Conservation (phyloP, 164 flowering plant species). For the Vitis amurensis region DNA sequence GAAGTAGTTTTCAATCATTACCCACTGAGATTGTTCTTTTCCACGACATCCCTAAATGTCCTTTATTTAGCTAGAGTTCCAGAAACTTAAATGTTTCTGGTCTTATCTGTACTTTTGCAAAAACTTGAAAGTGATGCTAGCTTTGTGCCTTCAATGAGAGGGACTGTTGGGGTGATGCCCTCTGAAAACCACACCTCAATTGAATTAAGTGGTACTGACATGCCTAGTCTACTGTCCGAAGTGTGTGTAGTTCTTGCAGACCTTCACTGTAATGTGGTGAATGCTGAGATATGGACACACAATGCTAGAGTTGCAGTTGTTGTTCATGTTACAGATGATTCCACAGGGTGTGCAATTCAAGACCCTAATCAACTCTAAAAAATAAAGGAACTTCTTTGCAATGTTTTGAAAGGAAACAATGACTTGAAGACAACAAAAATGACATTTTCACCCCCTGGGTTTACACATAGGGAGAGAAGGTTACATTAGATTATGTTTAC, state of each 20-base stretch:
- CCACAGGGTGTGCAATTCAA: constrained; percentile 62
- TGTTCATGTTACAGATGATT: constrained; percentile 70
- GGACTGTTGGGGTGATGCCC: constrained; percentile 55
- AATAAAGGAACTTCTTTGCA: constrained; percentile 61
- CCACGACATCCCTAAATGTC: no score
- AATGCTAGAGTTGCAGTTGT: constrained; percentile 85
- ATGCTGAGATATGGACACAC: constrained; percentile 96
- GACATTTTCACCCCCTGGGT: constrained; percentile 52
- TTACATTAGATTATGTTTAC: constrained; percentile 94
- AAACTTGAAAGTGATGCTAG: constrained; percentile 46
- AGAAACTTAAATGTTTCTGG: no score
- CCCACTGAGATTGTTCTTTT: no score
- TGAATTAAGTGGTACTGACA: constrained; percentile 79
- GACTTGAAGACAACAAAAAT: constrained; percentile 58
- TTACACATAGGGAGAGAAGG: constrained; percentile 69
- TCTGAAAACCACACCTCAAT: constrained; percentile 54
- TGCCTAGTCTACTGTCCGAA: constrained; percentile 87
- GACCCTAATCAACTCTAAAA: constrained; percentile 56
- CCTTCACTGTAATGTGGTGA: constrained; percentile 82
- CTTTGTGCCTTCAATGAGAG: constrained; percentile 34
- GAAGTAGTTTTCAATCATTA: no score
- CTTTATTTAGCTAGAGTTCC: no score
- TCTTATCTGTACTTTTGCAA: constrained; percentile 21
- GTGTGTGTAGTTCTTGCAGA: constrained; percentile 86
- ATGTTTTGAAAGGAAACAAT: constrained; percentile 68